These are phyloP conservation scores for Aspergillus incahuasiensis DNA, from an alignment of 495 filamentous ascomycete genomes.

Conservation along the genomic window DNA sequence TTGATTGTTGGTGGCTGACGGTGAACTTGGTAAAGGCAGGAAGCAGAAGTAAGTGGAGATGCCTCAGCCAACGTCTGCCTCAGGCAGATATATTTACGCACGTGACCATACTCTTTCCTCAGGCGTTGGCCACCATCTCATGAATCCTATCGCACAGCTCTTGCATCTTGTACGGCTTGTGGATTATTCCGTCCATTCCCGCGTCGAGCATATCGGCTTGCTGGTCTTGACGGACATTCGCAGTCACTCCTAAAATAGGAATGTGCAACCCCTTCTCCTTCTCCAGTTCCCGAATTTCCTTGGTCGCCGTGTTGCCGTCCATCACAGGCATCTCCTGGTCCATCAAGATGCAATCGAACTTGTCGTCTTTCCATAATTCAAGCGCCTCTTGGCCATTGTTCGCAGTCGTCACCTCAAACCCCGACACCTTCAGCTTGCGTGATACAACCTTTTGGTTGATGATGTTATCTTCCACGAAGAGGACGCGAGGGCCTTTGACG, in stretches of 20 bases:
- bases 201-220: conserved; percentile 58
- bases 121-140: conserved; percentile 10
- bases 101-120: too few species aligned
- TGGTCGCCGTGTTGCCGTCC: conserved; percentile 68
- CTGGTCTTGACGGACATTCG: conserved; percentile 67
- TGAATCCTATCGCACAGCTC: conserved; percentile 66
- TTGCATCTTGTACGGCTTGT: conserved; percentile 72
- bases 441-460: conserved; percentile 68
- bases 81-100: too few species aligned
- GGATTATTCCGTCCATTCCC: conserved; percentile 77
- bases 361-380: conserved; percentile 32
- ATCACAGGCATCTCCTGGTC: conserved; percentile 85
- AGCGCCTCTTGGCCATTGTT: conserved; percentile 76
- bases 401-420: conserved; percentile 62
- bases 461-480: conserved; percentile 81
- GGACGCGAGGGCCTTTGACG: conserved; percentile 23
- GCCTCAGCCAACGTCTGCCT: too few species aligned
- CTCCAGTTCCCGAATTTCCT: conserved; percentile 61
- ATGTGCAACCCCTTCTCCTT: conserved; percentile 45
- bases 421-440: conserved; percentile 57
- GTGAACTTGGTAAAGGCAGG: too few species aligned
- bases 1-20: too few species aligned
- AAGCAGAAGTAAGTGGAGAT: too few species aligned
- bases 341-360: conserved; percentile 63
- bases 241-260: conserved; percentile 73